phyloP scores from a whole-genome alignment of 192 early-diverging fungal species.

The Entomortierella beljakovae region DNA sequence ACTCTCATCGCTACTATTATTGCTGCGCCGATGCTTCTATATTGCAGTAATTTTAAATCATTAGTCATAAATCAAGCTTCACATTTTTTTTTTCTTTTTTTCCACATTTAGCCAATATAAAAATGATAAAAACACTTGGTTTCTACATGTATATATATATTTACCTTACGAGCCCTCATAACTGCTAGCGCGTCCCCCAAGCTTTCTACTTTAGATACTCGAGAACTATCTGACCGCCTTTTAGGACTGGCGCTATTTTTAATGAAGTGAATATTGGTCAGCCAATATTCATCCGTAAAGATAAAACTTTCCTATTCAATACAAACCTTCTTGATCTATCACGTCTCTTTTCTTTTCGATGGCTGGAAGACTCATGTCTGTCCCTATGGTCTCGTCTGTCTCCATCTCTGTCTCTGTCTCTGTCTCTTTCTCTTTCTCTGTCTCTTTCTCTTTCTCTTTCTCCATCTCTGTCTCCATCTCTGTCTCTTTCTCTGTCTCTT shows the following conservation, averaged over 20 bases:
- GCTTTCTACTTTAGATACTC: slow-evolving; percentile 36
- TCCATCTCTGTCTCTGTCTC: slow-evolving; percentile 1
- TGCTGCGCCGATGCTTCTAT: slow-evolving; percentile 12
- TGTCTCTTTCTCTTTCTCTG: slow-evolving; percentile 4
- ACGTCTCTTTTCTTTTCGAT: slow-evolving; percentile 22
- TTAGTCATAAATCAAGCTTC: neutral
- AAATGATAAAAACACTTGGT: too few species aligned
- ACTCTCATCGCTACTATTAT: slow-evolving; percentile 2
- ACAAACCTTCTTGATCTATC: slow-evolving; percentile 35
- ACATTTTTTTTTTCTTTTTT: neutral
- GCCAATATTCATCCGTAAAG: too few species aligned
- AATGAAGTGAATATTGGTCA: neutral
- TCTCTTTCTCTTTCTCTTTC: slow-evolving; percentile 15
- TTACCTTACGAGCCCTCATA: slow-evolving; percentile 47
- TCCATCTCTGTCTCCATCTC: neutral
- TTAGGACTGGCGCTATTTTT: slow-evolving; percentile 32
- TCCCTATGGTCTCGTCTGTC: slow-evolving; percentile 6
- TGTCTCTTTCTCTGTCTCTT: slow-evolving; percentile 9
- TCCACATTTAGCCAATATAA: neutral
- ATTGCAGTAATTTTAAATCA: neutral
- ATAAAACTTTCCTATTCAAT: neutral
- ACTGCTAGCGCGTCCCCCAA: slow-evolving; percentile 49
- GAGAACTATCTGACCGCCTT: slow-evolving; percentile 15
- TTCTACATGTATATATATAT: too few species aligned
- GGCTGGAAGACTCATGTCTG: slow-evolving; percentile 19